phyloP scores from a whole-genome alignment of 805 yeast genomes.

The Wickerhamiella kurtzmanii region DNA sequence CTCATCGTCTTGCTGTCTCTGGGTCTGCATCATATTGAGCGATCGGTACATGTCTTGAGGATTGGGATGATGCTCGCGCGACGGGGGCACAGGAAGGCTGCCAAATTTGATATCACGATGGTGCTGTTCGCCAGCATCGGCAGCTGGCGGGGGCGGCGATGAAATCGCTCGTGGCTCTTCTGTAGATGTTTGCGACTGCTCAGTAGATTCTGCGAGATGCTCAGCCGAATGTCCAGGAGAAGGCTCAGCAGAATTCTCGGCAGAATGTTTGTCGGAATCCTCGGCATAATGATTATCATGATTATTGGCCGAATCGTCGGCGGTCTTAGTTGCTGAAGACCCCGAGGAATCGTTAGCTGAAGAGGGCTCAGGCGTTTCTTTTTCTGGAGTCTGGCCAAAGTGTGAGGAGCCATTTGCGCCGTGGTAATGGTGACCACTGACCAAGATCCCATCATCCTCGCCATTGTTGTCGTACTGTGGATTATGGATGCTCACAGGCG shows the following conservation, averaged over 20 bases:
- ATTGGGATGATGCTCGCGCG: slow-evolving; percentile 25
- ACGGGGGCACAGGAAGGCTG: slow-evolving; percentile 37
- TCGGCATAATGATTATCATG: too few species aligned
- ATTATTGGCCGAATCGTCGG: too few species aligned
- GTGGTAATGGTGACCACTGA: neutral
- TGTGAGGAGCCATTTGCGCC: neutral
- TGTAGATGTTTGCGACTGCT: too few species aligned
- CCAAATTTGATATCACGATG: slow-evolving; percentile 42
- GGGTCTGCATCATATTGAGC: slow-evolving; percentile 56
- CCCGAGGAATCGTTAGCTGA: neutral
- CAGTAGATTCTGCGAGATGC: too few species aligned
- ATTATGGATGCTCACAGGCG: neutral
- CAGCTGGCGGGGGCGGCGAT: neutral
- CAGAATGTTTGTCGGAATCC: too few species aligned
- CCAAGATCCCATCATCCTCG: neutral
- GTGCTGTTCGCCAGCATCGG: neutral
- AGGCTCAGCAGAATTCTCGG: too few species aligned
- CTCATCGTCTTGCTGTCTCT: slow-evolving; percentile 20
- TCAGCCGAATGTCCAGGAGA: too few species aligned
- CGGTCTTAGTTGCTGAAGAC: neutral
- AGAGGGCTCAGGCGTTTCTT: neutral
- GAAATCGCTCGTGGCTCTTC: neutral
- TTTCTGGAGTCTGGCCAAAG: too few species aligned
- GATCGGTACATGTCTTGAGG: slow-evolving; percentile 80
- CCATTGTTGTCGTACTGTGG: neutral